phyloP scores from a whole-genome alignment of 257 asterid genomes.

The Forsythia suspensa region DNA sequence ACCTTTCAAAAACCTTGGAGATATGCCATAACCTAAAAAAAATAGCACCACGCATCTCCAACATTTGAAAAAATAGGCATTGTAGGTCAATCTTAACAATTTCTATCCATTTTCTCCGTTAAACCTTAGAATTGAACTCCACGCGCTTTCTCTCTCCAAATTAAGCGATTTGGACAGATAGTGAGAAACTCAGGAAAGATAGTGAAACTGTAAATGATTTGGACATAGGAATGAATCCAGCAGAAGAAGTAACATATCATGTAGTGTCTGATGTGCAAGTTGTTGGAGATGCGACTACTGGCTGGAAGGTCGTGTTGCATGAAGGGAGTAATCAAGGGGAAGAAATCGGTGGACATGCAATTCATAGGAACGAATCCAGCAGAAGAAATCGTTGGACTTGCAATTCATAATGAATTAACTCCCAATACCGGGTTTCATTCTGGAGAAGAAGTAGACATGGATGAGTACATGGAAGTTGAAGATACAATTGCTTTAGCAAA shows the following conservation, averaged over 20 bases:
- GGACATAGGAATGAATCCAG: conserved; percentile 31
- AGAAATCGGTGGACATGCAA: too few relatives aligned
- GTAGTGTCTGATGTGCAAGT: conserved; percentile 37
- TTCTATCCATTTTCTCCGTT: too few relatives aligned
- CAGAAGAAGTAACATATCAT: conserved; percentile 35
- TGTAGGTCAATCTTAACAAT: too few relatives aligned
- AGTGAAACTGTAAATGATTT: conserved; percentile 30
- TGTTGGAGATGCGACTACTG: conserved; percentile 47
- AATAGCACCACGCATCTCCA: too few relatives aligned
- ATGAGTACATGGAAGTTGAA: conserved; percentile 97
- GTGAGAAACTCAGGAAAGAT: conserved; percentile 38
- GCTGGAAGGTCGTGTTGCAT: conserved; percentile 89
- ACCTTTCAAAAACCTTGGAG: too few relatives aligned
- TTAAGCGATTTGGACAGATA: too few relatives aligned
- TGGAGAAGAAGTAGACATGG: conserved; percentile 87
- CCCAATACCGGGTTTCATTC: conserved; percentile 35
- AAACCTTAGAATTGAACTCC: too few relatives aligned
- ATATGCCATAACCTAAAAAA: too few relatives aligned
- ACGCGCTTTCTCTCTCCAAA: too few relatives aligned
- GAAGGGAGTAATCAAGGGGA: conserved; percentile 43
- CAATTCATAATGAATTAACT: conserved; percentile 33
- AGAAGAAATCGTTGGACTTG: conserved; percentile 30
- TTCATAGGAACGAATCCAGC: too few relatives aligned
- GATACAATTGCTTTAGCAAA: conserved; percentile 49
- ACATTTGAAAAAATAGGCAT: too few relatives aligned